phyloP scores from a whole-genome alignment of 2,329 filamentous ascomycete genomes.

The Akanthomyces muscarius region DNA sequence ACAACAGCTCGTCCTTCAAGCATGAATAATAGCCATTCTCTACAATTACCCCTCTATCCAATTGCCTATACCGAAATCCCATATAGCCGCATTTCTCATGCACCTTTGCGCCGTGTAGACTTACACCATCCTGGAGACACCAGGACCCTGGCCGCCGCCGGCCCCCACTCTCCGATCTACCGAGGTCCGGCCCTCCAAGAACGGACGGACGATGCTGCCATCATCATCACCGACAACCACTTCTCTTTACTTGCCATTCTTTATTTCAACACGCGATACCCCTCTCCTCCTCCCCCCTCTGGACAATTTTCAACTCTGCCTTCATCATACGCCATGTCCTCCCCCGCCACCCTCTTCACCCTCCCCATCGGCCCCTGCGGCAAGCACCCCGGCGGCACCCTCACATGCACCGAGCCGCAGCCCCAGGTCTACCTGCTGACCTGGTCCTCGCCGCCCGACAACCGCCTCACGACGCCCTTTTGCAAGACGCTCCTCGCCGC shows the following conservation, averaged over 20 bases:
- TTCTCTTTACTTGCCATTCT: background rate
- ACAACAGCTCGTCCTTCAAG: too few species aligned
- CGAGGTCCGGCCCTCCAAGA: background rate
- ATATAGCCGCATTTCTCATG: too few species aligned
- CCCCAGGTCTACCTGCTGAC: constrained; percentile 67
- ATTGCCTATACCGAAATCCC: too few species aligned
- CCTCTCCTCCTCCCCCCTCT: background rate
- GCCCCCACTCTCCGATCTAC: background rate
- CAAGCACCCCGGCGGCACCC: constrained; percentile 49
- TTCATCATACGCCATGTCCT: background rate
- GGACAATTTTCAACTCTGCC: background rate
- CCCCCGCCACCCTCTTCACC: constrained; percentile 45
- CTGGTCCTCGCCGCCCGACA: constrained; percentile 68
- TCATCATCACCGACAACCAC: constrained; percentile 58
- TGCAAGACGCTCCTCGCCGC: constrained; percentile 64
- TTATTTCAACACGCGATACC: background rate
- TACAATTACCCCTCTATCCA: too few species aligned
- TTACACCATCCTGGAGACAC: background rate
- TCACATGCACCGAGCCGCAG: constrained; percentile 59
- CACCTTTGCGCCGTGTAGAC: too few species aligned
- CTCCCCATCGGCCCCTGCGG: constrained; percentile 49
- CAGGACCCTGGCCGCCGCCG: background rate
- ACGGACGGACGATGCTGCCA: constrained; percentile 1
- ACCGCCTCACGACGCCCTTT: constrained; percentile 67
- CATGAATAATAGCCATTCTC: too few species aligned